Conservation (phyloP, 441 rosid genomes). For the Eutrema salsugineum region DNA sequence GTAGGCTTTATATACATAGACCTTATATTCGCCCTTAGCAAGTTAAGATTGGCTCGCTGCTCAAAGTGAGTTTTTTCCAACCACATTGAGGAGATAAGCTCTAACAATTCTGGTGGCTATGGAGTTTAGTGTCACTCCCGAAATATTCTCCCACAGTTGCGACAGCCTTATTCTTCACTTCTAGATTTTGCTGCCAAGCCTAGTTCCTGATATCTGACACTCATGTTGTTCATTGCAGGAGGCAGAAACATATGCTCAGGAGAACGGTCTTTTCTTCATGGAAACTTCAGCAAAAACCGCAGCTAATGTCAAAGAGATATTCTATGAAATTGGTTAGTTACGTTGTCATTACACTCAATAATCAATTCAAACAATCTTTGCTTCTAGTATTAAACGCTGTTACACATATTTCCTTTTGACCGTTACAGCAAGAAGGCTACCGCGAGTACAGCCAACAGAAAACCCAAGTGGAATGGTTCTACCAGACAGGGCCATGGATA, state of each 20-base stretch:
- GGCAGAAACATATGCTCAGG: slow-evolving; percentile 84
- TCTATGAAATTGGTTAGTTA: slow-evolving; percentile 82
- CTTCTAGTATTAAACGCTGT: neutral
- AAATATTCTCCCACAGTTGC: neutral
- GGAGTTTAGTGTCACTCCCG: neutral
- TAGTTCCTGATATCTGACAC: slow-evolving; percentile 1
- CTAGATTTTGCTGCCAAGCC: neutral
- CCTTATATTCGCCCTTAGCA: neutral
- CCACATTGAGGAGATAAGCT: neutral
- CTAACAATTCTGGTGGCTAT: neutral
- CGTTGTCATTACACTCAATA: neutral
- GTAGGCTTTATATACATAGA: neutral
- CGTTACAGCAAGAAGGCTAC: slow-evolving; percentile 69
- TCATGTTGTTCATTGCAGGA: slow-evolving; percentile 49
- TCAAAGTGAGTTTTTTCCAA: neutral
- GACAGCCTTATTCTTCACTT: neutral
- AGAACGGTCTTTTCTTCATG: slow-evolving; percentile 87
- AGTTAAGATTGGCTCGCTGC: neutral
- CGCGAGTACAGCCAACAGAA: slow-evolving; percentile 82
- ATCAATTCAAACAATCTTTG: neutral
- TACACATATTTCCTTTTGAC: neutral
- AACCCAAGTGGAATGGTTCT: slow-evolving; percentile 92
- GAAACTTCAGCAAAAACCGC: slow-evolving; percentile 99
- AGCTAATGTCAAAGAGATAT: slow-evolving; percentile 78
- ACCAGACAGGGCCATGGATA: slow-evolving; percentile 73